phyloP scores from a whole-genome alignment of 2,329 filamentous ascomycete genomes.

The Zopfia rhizophila region DNA sequence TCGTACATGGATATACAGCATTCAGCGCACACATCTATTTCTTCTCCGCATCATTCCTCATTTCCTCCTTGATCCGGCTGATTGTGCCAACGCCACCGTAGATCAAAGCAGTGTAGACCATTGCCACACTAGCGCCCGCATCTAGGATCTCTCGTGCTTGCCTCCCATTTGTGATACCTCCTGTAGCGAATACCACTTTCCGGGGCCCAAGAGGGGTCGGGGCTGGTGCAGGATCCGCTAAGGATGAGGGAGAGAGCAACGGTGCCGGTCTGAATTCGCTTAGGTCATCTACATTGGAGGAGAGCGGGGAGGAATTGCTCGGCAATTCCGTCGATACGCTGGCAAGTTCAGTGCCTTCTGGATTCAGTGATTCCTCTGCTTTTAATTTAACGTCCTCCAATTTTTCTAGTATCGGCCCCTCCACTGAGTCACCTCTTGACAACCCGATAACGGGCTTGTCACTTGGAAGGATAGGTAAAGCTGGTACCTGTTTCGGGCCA shows the following conservation, averaged over 20 bases:
- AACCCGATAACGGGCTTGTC: conserved; percentile 18
- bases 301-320: conserved; percentile 27
- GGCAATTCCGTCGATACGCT: conserved; percentile 31
- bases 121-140: conserved; percentile 88
- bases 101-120: conserved; percentile 85
- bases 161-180: conserved; percentile 88
- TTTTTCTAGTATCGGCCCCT: conserved; percentile 29
- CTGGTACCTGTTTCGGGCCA: conserved; percentile 47
- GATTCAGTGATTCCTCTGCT: conserved; percentile 12
- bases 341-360: conserved; percentile 8
- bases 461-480: conserved; percentile 3
- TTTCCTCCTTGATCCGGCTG: conserved; percentile 62
- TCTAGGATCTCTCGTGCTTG: conserved; percentile 85
- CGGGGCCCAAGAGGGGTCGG: conserved; percentile 43
- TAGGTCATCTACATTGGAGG: conserved; percentile 43
- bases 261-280: conserved; percentile 41
- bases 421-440: conserved; percentile 24
- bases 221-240: conserved; percentile 34
- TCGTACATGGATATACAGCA: too few species aligned
- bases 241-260: conserved; percentile 30
- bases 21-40: conserved; percentile 14
- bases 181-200: conserved; percentile 93
- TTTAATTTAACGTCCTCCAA: conserved; percentile 12
- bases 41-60: conserved; percentile 54
- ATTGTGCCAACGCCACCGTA: conserved; percentile 72